Base-by-base conservation (phyloP, 768 basidiomycete species). In the Aureoboletus auriporus region DNA sequence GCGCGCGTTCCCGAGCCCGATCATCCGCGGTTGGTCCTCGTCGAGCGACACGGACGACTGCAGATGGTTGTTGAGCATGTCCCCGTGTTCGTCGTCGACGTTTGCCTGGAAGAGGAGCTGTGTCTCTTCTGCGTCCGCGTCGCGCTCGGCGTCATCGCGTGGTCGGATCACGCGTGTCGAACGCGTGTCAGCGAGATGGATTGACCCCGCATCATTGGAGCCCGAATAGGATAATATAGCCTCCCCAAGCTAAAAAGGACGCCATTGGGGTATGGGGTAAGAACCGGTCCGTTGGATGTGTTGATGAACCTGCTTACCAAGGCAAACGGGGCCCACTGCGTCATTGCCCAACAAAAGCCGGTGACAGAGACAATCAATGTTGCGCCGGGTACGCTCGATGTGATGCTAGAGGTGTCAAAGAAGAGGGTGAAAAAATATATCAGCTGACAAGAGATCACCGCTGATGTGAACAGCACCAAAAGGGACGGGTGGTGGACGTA, bases 291-390 rank as follows among this genome's bases (percentile, higher is more conserved):
- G 31, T 33, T 13, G 20, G 13, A 33, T 36, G 28, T 11, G 39
- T 45, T 47, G 17, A 36, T 2, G 1, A 11, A 9, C 27, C 27
- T 14, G 70, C 82, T 40, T 54, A 94, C 91, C 60, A 98, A 67
- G 0, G 92, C 83, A 68, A 91, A 95, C 3, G 94, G 94, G 4
- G 84, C 92, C 95, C 94, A 97, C 66, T 87, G 86, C 1, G 85
- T 80, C 44, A 97, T 76, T 6, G 93, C 92, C 90, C 89, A 96
- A n/a, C 89, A 86, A 57, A 96, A 86, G 0, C 95, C 95, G 7
- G 85, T 84, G 11, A 88, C 55, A 8, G 84, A 78, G 43, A 96
- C 80, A 51, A 97, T 75, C 11, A 83, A 47, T 1, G 87, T 92
- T 14, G 91, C 86, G 0, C 86, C 83, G 13, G 61, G 61, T 1